Base-by-base conservation (phyloP, 2,329 filamentous ascomycete genomes). In the Lithohypha guttulata region DNA sequence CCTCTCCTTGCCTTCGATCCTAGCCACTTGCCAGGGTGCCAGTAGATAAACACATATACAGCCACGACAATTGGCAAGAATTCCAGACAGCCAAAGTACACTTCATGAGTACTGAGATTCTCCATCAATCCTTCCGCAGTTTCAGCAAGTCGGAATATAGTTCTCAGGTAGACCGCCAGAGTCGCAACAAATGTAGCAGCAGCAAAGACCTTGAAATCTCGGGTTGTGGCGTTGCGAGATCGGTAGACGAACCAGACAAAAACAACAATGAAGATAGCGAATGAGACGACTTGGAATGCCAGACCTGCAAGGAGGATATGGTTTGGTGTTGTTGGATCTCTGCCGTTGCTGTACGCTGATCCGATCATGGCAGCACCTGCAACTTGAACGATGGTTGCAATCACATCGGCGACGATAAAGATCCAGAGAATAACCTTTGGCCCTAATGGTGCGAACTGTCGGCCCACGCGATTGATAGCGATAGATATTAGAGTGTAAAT, bases 241-340 rank as follows among this genome's bases (percentile, higher is more conserved):
- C 59, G 57, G 34, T 57, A 54, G 27, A 70, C 45, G 37, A 70
- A 71, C 3, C 54, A 54, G 2, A 48, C 53, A 0, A 65, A 54
- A 0, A 51, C 51, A 29, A 63, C 59, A 47, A 73, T 74, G 47
- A 68, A 59, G 3, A 68, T 50, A 9, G 64, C 58, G 34, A 75
- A 71, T 0, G 64, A 61, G 40, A 71, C 67, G 6, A 68, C 66
- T 47, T 76, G 72, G 42, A 74, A 69, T 0, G 66, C 67, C 2
- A 76, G 53, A 6, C 72, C 72, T 1, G 63, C 70, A 1, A 75
- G 61, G 2, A 76, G 55, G 46, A 76, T 73, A 43, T 73, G 65
- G 49, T 75, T 75, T 1, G 65, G 62, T 1, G 58, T 63, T 2
- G 61, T 67, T 0, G 71, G 68, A 48, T 73, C 68, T 36, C 66